phyloP scores from a whole-genome alignment of 495 filamentous ascomycete species.

The Trichocladium uniseriatum region DNA sequence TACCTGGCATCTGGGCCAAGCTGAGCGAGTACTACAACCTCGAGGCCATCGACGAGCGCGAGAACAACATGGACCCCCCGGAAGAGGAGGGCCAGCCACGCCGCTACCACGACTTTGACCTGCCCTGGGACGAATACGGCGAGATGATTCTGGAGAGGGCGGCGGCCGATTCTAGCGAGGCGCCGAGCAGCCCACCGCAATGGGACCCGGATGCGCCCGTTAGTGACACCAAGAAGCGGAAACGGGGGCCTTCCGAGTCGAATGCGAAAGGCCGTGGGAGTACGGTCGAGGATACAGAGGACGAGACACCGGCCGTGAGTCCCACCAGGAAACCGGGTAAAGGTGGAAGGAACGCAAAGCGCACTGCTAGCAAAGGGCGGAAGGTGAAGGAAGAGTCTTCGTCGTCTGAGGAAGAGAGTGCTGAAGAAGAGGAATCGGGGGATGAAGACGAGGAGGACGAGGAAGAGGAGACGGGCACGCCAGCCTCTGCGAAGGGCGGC shows the following conservation, averaged over 20 bases:
- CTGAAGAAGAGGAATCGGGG: conserved; percentile 47
- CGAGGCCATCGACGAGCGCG: conserved; percentile 78
- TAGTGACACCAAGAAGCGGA: conserved; percentile 39
- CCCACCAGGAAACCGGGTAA: conserved; percentile 28
- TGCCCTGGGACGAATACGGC: conserved; percentile 70
- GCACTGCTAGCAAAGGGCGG: conserved; percentile 32
- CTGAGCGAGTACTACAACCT: conserved; percentile 78
- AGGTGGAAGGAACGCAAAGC: conserved; percentile 31
- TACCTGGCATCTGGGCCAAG: conserved; percentile 87
- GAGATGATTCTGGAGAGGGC: conserved; percentile 63
- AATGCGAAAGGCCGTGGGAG: conserved; percentile 37
- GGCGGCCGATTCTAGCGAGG: conserved; percentile 49
- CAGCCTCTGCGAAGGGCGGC: conserved; percentile 15
- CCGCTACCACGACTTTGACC: conserved; percentile 57
- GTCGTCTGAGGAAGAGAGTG: conserved; percentile 59
- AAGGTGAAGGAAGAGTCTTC: conserved; percentile 43
- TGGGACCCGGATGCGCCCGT: conserved; percentile 33
- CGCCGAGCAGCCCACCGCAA: conserved; percentile 45
- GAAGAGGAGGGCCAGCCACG: conserved; percentile 46
- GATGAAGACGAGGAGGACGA: conserved; percentile 31
- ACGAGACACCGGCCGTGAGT: conserved; percentile 29
- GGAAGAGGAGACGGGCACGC: conserved; percentile 21
- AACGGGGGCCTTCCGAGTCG: conserved; percentile 28
- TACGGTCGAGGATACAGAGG: conserved; percentile 48
- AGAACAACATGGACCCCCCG: conserved; percentile 54